phyloP scores from a whole-genome alignment of 768 basidiomycete species.

The Leccinum barrowsii region DNA sequence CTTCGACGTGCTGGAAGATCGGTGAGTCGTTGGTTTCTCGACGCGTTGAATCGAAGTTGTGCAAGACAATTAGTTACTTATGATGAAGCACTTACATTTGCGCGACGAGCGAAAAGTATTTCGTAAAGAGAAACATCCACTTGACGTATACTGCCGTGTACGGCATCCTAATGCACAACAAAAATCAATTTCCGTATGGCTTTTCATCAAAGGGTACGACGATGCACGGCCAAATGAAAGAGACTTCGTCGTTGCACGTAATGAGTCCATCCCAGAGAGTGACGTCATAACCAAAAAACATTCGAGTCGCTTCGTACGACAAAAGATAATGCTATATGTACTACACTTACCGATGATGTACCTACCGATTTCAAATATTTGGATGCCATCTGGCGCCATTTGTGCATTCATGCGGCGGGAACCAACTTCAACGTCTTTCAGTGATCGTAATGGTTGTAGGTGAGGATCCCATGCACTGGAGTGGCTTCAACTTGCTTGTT shows the following conservation, averaged over 20 bases:
- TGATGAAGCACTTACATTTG: constrained; percentile 15
- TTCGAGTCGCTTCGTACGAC: not conserved
- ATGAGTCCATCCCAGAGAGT: constrained; percentile 22
- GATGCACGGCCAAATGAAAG: constrained; percentile 26
- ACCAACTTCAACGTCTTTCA: not conserved
- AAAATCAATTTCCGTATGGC: not conserved
- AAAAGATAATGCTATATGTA: not conserved
- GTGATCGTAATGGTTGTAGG: not conserved
- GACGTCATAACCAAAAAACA: constrained; percentile 8
- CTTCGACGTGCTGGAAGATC: not conserved
- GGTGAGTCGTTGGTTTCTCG: not conserved
- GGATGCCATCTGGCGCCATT: not conserved
- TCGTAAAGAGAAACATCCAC: constrained; percentile 27
- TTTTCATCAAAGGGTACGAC: not conserved
- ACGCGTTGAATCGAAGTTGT: not conserved
- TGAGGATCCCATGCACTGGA: not conserved
- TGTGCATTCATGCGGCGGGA: constrained; percentile 2
- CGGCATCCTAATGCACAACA: constrained; percentile 12
- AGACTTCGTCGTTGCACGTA: constrained; percentile 15
- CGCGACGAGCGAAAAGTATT: constrained; percentile 13
- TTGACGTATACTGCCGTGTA: constrained; percentile 14
- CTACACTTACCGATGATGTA: constrained; percentile 6
- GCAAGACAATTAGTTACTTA: not conserved
- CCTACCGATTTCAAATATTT: constrained; percentile 1
- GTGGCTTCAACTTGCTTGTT: not conserved